Evolutionary conservation across 1,284 basidiomycete species (phyloP).

Genomic region (Golubevia pallescens): DNA sequence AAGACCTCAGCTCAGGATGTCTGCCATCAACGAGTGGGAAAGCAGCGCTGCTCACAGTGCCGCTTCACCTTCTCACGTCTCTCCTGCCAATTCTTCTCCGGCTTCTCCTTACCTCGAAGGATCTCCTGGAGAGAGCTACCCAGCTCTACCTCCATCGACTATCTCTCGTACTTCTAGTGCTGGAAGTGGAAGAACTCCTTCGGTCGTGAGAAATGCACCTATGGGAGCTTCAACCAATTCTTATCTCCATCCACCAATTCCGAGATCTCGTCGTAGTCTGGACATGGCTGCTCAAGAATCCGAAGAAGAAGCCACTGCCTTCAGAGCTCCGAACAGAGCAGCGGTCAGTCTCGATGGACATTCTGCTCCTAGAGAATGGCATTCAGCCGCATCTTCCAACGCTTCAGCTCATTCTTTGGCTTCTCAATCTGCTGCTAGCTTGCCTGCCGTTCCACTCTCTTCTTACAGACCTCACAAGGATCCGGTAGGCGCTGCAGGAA

Average conservation of each 20-base stretch:
- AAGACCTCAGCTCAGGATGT: conserved; percentile 36
- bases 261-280: conserved; percentile 16
- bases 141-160: too few relatives aligned
- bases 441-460: conserved; percentile 22
- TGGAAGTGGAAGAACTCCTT: conserved; percentile 21
- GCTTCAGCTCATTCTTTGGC: not conserved
- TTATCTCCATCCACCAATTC: conserved; percentile 32
- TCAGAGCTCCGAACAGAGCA: conserved; percentile 2
- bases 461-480: conserved; percentile 42
- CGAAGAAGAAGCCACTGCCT: too few relatives aligned
- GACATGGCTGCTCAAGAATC: too few relatives aligned
- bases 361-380: not conserved
- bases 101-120: too few relatives aligned
- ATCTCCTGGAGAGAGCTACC: too few relatives aligned
- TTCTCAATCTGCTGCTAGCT: conserved; percentile 10
- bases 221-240: conserved; percentile 26
- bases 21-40: conserved; percentile 56
- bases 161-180: too few relatives aligned
- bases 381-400: not conserved
- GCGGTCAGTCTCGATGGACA: conserved; percentile 13
- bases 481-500: conserved; percentile 30
- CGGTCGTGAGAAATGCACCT: conserved; percentile 44
- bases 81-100: too few relatives aligned
- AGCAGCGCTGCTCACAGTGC: conserved; percentile 5
- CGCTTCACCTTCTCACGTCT: too few relatives aligned